Evolutionary conservation across 1,284 basidiomycete genomes (phyloP).

Genomic region (Irpex rosettiformis): DNA sequence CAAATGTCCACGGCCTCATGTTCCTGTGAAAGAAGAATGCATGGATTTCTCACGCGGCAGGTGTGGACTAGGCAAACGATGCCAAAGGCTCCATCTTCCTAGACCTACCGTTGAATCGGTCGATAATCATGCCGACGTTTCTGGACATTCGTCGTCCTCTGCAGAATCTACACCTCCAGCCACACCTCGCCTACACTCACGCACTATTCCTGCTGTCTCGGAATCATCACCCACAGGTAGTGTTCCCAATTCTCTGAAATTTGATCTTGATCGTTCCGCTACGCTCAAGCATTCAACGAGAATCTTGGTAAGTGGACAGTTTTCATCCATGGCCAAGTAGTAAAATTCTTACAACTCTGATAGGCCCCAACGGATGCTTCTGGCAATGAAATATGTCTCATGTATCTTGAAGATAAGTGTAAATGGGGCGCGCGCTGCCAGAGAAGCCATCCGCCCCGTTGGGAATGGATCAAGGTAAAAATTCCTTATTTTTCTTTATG

Average conservation of each 20-base stretch:
- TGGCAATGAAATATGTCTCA: neutral
- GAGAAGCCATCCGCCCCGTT: conserved; percentile 5
- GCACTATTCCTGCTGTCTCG: neutral
- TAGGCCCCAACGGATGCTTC: too few relatives aligned
- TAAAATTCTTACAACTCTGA: too few relatives aligned
- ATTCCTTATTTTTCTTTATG: neutral
- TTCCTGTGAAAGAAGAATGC: conserved; percentile 13
- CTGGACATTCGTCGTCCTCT: neutral
- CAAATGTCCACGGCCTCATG: conserved; percentile 3
- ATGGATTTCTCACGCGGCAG: conserved; percentile 8
- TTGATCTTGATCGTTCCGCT: neutral
- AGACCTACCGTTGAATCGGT: neutral
- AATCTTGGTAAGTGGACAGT: too few relatives aligned
- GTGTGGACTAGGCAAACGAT: conserved; percentile 13
- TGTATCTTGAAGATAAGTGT: neutral
- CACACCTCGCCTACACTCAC: neutral
- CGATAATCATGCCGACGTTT: neutral
- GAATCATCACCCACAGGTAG: neutral
- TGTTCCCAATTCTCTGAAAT: neutral
- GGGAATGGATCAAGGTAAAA: conserved; percentile 8
- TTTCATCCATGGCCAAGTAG: too few relatives aligned
- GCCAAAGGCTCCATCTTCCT: conserved; percentile 7
- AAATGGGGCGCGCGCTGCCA: neutral
- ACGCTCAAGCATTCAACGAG: too few relatives aligned
- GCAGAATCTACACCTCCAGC: neutral